Conservation (phyloP, 495 filamentous ascomycete genomes). For the Beverwykella pulmonaria region DNA sequence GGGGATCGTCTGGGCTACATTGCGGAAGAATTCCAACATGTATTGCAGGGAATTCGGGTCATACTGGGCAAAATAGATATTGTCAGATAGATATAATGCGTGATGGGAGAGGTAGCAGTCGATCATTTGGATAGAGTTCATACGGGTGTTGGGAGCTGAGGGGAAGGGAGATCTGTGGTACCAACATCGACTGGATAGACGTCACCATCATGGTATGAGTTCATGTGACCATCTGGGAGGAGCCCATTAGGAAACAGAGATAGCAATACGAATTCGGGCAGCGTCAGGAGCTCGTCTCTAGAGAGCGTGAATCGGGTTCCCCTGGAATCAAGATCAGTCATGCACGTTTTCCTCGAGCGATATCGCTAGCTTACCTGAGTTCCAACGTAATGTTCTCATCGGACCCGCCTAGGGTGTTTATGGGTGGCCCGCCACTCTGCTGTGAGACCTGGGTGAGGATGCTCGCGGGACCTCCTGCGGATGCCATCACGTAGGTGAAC, state of each 20-base stretch:
- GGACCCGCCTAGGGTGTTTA: slow-evolving; percentile 86
- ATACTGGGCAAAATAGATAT: slow-evolving; percentile 67
- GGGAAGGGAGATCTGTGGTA: slow-evolving; percentile 43
- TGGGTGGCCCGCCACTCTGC: slow-evolving; percentile 79
- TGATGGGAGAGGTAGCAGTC: slow-evolving; percentile 48
- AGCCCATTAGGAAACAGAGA: slow-evolving; percentile 98
- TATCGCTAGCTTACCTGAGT: slow-evolving; percentile 68
- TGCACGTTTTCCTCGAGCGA: background rate
- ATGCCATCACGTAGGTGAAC: slow-evolving; percentile 97
- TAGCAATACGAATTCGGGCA: slow-evolving; percentile 96
- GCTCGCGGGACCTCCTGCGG: slow-evolving; percentile 93
- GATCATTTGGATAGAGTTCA: slow-evolving; percentile 40
- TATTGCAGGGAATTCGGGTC: slow-evolving; percentile 95
- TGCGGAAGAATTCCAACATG: slow-evolving; percentile 99
- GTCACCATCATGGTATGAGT: slow-evolving; percentile 87
- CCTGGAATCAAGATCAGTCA: slow-evolving; percentile 51
- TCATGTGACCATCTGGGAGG: slow-evolving; percentile 95
- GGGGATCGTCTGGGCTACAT: slow-evolving; percentile 91
- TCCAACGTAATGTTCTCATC: slow-evolving; percentile 97
- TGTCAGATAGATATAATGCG: slow-evolving; percentile 61
- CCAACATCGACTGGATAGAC: slow-evolving; percentile 96
- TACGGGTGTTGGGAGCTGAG: slow-evolving; percentile 47
- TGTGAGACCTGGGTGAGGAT: slow-evolving; percentile 99
- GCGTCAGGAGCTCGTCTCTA: slow-evolving; percentile 88
- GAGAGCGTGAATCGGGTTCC: slow-evolving; percentile 92